Base-by-base conservation (phyloP, 1,139 yeast genomes). In the Hyphopichia khmerensis region DNA sequence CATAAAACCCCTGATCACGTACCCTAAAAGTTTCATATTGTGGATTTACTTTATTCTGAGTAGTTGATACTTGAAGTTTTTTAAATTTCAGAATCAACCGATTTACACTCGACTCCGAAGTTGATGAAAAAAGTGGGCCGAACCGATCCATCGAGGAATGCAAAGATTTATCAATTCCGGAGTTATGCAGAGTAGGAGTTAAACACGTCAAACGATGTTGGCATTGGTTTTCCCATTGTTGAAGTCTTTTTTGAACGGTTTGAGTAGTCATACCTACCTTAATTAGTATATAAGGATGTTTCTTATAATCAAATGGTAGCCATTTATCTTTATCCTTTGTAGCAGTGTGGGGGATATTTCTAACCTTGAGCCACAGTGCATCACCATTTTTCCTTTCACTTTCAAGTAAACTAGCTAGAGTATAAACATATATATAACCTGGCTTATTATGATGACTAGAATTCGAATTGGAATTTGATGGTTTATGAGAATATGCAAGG, bases 211-310 rank as follows among this genome's bases (percentile, higher is more conserved):
- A 57, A 23, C 72, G 64, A 44, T 79, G 84, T 10, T 66, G 64
- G 50, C 87, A 81, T 49, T 79, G 72, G 2, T 53, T 57, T 51
- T 72, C 75, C 87, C 87, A 81, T 52, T 81, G 84, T 38, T 54
- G 55, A 24, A 81, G 52, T 38, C 87, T 56, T 2, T 52, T 53
- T 5, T 48, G 46, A 0, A 80, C 82, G 0, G 65, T 56, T 35
- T 72, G 74, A 2, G 78, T 70, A 0, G 87, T 81, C 69, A 69
- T 71, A 0, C 87, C 87, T 3, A 81, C 72, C 45, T 81, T 81
- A 15, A 81, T 59, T 21, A 80, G 59, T 1, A 77, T 67, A 39
- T 66, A 63, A 8, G 60, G 55, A 19, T 70, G 65, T 34, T 63
- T 62, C 35, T 60, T 64, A 1, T 79, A 65, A 32, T 75, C 59